A percentile compares a stretch with the other conserved stretches of the same genome.
These are phyloP conservation scores for Aaosphaeria pasadenensis DNA, from an alignment of 2,329 filamentous ascomycete genomes.

Conservation along the genomic window DNA sequence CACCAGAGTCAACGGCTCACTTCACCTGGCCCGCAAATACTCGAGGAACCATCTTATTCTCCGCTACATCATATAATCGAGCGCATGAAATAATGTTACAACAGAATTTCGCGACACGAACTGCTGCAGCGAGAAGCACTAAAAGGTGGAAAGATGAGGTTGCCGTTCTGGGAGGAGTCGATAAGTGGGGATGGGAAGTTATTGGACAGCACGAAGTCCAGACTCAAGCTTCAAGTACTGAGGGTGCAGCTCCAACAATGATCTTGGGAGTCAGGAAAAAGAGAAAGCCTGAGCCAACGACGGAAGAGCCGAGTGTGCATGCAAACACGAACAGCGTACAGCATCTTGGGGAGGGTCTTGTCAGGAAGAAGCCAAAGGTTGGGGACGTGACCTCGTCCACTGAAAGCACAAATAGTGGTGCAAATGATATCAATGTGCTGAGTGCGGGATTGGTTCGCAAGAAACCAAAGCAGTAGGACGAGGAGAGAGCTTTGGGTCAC, in stretches of 20 bases:
- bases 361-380: slow-evolving; percentile 32
- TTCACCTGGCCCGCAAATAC: slow-evolving; percentile 64
- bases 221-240: background rate
- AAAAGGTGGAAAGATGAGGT: slow-evolving; percentile 69
- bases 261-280: slow-evolving; percentile 34
- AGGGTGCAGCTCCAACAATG: slow-evolving; percentile 13
- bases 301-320: slow-evolving; percentile 1
- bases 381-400: slow-evolving; percentile 9
- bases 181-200: slow-evolving; percentile 26
- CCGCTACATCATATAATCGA: slow-evolving; percentile 63
- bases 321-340: slow-evolving; percentile 8
- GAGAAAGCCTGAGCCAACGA: slow-evolving; percentile 25
- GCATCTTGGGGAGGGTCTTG: slow-evolving; percentile 17
- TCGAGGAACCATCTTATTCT: slow-evolving; percentile 62
- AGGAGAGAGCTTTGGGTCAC: background rate
- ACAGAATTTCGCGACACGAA: slow-evolving; percentile 68
- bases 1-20: slow-evolving; percentile 55
- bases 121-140: slow-evolving; percentile 63
- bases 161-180: slow-evolving; percentile 38
- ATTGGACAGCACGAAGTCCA: slow-evolving; percentile 20
- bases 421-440: slow-evolving; percentile 26
- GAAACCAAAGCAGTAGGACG: slow-evolving; percentile 25
- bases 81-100: slow-evolving; percentile 68
- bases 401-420: slow-evolving; percentile 2
- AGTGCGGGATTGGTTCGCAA: slow-evolving; percentile 30